phyloP scores from a whole-genome alignment of 352 stramenopile genomes.

The Phytophthora quininea region DNA sequence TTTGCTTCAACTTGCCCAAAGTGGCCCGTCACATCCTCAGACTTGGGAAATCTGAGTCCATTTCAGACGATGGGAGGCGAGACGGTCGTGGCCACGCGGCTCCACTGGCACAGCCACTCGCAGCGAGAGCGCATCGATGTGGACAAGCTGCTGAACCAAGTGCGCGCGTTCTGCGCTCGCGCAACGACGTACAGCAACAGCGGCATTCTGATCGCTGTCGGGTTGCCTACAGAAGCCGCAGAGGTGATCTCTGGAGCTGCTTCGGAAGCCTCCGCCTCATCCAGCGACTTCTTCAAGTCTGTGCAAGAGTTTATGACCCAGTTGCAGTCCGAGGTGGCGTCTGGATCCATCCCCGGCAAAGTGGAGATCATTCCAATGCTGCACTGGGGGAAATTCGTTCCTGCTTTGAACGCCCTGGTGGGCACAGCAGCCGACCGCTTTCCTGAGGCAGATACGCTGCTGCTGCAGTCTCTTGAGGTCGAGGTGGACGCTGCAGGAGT shows the following conservation, averaged over 20 bases:
- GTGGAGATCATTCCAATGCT: slow-evolving; percentile 90
- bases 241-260: slow-evolving; percentile 8
- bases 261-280: slow-evolving; percentile 12
- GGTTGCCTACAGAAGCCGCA: slow-evolving; percentile 28
- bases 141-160: slow-evolving; percentile 50
- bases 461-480: slow-evolving; percentile 94
- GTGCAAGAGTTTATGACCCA: slow-evolving; percentile 46
- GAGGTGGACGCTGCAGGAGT: slow-evolving; percentile 61
- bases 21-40: slow-evolving; percentile 9
- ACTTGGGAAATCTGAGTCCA: slow-evolving; percentile 13
- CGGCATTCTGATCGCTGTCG: slow-evolving; percentile 64
- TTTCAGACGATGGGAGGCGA: slow-evolving; percentile 20
- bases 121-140: slow-evolving; percentile 49
- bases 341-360: slow-evolving; percentile 17
- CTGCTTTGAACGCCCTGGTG: slow-evolving; percentile 95
- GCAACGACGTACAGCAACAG: slow-evolving; percentile 53
- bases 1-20: not conserved
- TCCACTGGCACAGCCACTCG: slow-evolving; percentile 78
- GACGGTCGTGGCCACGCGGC: slow-evolving; percentile 58
- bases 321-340: slow-evolving; percentile 33
- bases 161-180: slow-evolving; percentile 54
- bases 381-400: slow-evolving; percentile 95
- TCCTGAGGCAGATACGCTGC: slow-evolving; percentile 52
- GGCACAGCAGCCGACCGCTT: slow-evolving; percentile 67
- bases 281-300: slow-evolving; percentile 42